A percentile compares a stretch with the other conserved stretches of the same genome.
phyloP scores from a whole-genome alignment of 352 stramenopile species.

The Elongisporangium prolatum region DNA sequence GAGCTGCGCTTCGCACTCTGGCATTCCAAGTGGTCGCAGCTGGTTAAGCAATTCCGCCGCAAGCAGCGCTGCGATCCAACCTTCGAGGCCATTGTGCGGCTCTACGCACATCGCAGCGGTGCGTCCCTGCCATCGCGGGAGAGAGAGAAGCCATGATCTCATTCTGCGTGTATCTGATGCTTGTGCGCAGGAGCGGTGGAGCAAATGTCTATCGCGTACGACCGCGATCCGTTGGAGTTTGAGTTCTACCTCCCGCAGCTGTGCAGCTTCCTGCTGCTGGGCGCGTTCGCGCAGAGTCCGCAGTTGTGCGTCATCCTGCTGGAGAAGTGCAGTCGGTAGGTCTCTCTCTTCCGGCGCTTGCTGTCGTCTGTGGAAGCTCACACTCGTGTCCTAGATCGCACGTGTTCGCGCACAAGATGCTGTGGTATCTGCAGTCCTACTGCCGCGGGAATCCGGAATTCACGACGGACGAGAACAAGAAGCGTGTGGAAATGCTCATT shows the following conservation, averaged over 20 bases:
- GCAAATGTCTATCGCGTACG: constrained; percentile 39
- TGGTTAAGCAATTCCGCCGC: constrained; percentile 63
- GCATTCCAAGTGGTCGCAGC: constrained; percentile 69
- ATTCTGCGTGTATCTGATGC: background rate
- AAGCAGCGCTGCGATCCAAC: constrained; percentile 54
- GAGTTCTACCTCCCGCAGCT: constrained; percentile 85
- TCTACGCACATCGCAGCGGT: constrained; percentile 74
- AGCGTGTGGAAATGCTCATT: constrained; percentile 75
- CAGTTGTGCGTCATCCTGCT: constrained; percentile 65
- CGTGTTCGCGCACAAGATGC: constrained; percentile 81
- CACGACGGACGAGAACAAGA: constrained; percentile 38
- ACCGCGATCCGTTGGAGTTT: constrained; percentile 58
- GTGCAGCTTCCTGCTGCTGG: constrained; percentile 78
- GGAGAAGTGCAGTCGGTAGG: constrained; percentile 73
- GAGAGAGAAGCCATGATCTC: background rate
- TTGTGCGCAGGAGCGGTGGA: constrained; percentile 33
- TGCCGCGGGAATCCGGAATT: constrained; percentile 62
- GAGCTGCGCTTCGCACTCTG: constrained; percentile 39
- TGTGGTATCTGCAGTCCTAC: constrained; percentile 83
- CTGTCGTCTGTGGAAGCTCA: background rate
- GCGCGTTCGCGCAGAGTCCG: constrained; percentile 55
- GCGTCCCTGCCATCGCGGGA: background rate
- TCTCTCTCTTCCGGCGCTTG: background rate
- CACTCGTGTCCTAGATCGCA: constrained; percentile 40
- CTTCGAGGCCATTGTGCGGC: constrained; percentile 79